Evolutionary conservation across 1,284 basidiomycete species (phyloP).

Genomic region (Ceratobasidium theobromae): DNA sequence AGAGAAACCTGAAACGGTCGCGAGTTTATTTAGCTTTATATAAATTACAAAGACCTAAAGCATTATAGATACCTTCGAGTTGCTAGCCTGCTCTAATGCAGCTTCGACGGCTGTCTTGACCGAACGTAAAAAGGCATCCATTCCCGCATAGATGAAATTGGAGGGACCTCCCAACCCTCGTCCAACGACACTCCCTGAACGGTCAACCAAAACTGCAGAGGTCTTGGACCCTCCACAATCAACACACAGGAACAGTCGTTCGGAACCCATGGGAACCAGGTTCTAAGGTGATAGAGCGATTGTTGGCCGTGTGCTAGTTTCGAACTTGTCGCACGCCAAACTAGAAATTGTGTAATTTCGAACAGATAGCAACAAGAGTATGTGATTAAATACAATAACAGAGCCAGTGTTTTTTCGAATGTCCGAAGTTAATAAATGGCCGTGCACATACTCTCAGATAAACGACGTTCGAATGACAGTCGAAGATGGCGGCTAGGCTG

Average conservation of each 20-base stretch:
- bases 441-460: too few species aligned
- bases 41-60: too few species aligned
- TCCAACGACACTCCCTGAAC: slow-evolving; percentile 57
- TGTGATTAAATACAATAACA: too few species aligned
- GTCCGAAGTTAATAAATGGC: too few species aligned
- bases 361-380: background rate
- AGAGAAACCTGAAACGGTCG: too few species aligned
- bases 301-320: background rate
- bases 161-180: slow-evolving; percentile 66
- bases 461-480: too few species aligned
- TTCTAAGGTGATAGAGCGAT: too few species aligned
- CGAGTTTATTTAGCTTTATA: too few species aligned
- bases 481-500: background rate
- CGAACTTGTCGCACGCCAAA: background rate
- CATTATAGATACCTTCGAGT: slow-evolving; percentile 42
- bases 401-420: too few species aligned
- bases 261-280: too few species aligned
- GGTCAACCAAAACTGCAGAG: slow-evolving; percentile 62
- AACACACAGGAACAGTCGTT: slow-evolving; percentile 63
- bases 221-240: slow-evolving; percentile 85
- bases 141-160: slow-evolving; percentile 64
- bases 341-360: background rate
- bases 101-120: slow-evolving; percentile 53
- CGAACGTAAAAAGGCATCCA: slow-evolving; percentile 51
- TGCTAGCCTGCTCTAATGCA: slow-evolving; percentile 50